phyloP scores from a whole-genome alignment of 306 rosid genomes.

The Quercus agrifolia region DNA sequence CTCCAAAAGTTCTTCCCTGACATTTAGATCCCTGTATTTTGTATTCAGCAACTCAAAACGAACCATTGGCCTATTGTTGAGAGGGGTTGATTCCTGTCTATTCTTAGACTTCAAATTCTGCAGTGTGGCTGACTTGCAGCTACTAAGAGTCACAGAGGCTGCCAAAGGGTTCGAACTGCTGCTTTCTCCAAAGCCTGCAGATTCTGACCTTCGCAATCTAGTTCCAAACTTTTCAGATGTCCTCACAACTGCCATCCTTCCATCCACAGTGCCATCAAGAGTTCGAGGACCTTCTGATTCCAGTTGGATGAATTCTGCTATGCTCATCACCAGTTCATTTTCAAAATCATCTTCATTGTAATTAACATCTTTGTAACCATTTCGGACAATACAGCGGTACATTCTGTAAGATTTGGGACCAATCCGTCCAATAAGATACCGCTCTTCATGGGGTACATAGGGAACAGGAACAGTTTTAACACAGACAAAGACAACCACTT shows the following conservation, averaged over 20 bases:
- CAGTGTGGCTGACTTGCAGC: conserved; percentile 56
- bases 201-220: conserved; percentile 56
- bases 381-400: conserved; percentile 85
- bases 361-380: conserved; percentile 74
- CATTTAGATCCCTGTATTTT: conserved; percentile 54
- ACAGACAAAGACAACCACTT: conserved; percentile 83
- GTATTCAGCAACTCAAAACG: conserved; percentile 52
- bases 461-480: conserved; percentile 80
- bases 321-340: conserved; percentile 83
- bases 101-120: conserved; percentile 67
- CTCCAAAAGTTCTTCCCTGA: conserved; percentile 78
- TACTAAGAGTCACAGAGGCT: conserved; percentile 45
- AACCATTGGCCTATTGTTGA: conserved; percentile 43
- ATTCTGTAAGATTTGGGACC: conserved; percentile 81
- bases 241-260: conserved; percentile 83
- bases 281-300: conserved; percentile 77
- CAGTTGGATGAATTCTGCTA: conserved; percentile 88
- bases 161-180: conserved; percentile 35
- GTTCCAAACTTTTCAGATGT: conserved; percentile 82
- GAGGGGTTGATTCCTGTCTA: conserved; percentile 70
- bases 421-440: conserved; percentile 79
- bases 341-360: conserved; percentile 70
- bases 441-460: conserved; percentile 69
- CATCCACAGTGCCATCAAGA: conserved; percentile 56
- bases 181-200: conserved; percentile 38